Conservation (phyloP, 1,139 yeast genomes). For the Taiozyma sp. region DNA sequence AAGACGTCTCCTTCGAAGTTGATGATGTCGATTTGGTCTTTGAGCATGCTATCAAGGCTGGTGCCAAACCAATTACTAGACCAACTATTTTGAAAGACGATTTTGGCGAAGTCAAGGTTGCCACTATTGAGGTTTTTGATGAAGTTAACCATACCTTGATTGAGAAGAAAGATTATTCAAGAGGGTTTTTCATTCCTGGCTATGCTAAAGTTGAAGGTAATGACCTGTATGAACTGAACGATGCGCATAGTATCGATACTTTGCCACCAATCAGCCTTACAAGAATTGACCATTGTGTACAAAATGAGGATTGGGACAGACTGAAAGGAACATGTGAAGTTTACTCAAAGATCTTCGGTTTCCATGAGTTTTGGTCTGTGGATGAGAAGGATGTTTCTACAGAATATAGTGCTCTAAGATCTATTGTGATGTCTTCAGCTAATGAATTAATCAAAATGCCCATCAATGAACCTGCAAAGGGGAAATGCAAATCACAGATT, state of each 20-base stretch:
- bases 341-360: conserved; percentile 62
- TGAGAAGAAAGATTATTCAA: conserved; percentile 38
- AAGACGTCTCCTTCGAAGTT: conserved; percentile 65
- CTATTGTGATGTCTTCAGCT: conserved; percentile 72
- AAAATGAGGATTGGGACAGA: conserved; percentile 67
- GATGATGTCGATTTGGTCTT: conserved; percentile 42
- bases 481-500: conserved; percentile 64
- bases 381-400: conserved; percentile 74
- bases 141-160: conserved; percentile 70
- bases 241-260: conserved; percentile 9
- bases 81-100: conserved; percentile 43
- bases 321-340: conserved; percentile 54
- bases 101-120: conserved; percentile 47
- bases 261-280: conserved; percentile 36
- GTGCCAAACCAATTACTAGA: conserved; percentile 44
- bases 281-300: conserved; percentile 73
- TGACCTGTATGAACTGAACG: conserved; percentile 13
- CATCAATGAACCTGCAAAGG: conserved; percentile 76
- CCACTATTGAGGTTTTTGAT: conserved; percentile 54
- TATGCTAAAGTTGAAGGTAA: conserved; percentile 27
- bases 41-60: conserved; percentile 42
- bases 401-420: conserved; percentile 60
- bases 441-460: conserved; percentile 73
- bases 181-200: conserved; percentile 57
- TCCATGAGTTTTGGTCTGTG: conserved; percentile 79